phyloP scores from a whole-genome alignment of 208 protist species.

The Plasmodiophora brassicae region DNA sequence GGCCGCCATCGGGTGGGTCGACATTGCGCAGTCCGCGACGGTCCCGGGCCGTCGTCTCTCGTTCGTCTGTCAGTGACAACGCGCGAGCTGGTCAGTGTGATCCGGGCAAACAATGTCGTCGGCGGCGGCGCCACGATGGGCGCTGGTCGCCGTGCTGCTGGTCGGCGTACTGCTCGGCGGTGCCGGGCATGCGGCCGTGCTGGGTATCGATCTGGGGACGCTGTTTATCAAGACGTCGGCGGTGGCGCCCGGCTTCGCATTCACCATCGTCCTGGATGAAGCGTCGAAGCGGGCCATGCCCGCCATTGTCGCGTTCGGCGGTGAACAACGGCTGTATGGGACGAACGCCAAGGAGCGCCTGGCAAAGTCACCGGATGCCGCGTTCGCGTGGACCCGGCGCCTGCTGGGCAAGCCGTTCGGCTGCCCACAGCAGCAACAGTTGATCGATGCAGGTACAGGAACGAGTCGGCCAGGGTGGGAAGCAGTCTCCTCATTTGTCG shows the following conservation, averaged over 20 bases:
- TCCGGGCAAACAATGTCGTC: no score
- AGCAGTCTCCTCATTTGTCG: no score
- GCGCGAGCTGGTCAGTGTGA: no score
- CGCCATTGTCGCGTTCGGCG: not conserved
- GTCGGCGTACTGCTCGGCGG: no score
- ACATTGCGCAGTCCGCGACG: no score
- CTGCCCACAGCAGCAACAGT: not conserved
- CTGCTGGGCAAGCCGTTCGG: not conserved
- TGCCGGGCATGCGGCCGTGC: no score
- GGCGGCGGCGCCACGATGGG: no score
- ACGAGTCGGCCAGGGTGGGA: no score
- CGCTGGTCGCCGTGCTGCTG: no score
- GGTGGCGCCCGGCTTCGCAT: not conserved
- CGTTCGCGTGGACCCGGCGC: not conserved
- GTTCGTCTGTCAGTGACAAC: no score
- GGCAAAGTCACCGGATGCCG: not conserved
- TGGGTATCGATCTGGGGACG: slow-evolving; percentile 30
- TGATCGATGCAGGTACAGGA: not conserved
- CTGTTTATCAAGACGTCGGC: not conserved
- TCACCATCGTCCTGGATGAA: slow-evolving; percentile 22
- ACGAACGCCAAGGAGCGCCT: not conserved
- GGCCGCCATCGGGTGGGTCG: no score
- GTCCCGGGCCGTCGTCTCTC: no score
- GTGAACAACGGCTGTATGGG: not conserved
- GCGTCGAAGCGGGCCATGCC: not conserved